These are phyloP conservation scores for Cryptosporidium andersoni DNA, from an alignment of 169 alveolate genomes.

Conservation along the genomic window DNA sequence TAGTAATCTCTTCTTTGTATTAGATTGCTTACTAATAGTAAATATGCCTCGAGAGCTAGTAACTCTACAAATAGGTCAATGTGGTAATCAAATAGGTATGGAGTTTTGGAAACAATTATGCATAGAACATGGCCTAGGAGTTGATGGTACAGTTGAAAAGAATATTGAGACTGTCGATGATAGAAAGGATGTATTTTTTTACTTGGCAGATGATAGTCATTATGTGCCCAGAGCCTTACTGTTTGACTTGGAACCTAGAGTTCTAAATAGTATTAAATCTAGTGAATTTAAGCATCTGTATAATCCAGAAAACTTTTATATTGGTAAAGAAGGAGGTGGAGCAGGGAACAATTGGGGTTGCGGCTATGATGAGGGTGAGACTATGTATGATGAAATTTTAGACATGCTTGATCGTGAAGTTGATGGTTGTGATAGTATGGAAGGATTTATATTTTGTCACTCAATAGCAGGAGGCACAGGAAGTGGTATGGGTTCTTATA, in stretches of 20 bases:
- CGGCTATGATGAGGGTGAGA: conserved; percentile 94
- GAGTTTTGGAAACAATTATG: conserved; percentile 99
- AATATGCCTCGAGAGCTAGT: conserved; percentile 99
- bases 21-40: not conserved
- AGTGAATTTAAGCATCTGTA: conserved; percentile 90
- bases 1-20: too few species aligned
- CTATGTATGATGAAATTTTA: conserved; percentile 93
- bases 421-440: conserved; percentile 97
- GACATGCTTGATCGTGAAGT: conserved; percentile 99
- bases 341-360: conserved; percentile 99
- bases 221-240: conserved; percentile 95
- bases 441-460: conserved; percentile 97
- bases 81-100: conserved; percentile 99
- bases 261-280: conserved; percentile 84
- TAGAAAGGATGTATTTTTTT: conserved; percentile 97
- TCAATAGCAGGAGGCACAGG: conserved; percentile 99
- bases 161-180: conserved; percentile 87
- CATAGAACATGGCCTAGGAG: conserved; percentile 96
- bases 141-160: conserved; percentile 76
- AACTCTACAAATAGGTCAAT: conserved; percentile 98
- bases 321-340: conserved; percentile 97
- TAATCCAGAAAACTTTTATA: conserved; percentile 97
- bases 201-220: conserved; percentile 94
- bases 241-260: conserved; percentile 98
- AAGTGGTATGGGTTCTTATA: conserved; percentile 98